Base-by-base conservation (phyloP, 495 filamentous ascomycete genomes). In the Tuber magnatum region DNA sequence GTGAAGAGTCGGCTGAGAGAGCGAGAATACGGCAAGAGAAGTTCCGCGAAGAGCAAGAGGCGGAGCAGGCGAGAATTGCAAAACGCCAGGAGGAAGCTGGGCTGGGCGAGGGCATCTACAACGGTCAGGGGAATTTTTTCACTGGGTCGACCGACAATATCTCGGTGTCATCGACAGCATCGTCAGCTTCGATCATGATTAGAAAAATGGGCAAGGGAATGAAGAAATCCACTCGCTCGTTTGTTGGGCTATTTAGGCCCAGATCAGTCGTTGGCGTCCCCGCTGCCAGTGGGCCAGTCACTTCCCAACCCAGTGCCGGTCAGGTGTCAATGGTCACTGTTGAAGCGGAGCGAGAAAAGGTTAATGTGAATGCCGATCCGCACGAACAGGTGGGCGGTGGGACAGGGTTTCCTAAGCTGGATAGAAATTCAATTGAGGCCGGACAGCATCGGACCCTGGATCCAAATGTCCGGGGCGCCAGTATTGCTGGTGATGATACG, bases 151-250 rank as follows among this genome's bases (percentile, higher is more conserved):
- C 94, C 12, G 95, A 99, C 85, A 97, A 98, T 76, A 83, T 99
- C 24, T 98, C 96, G 4, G 93, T 99, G 73, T 97, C 94, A 7
- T 98, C 96, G 20, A 98, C 95, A 28, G 95, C 95, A 42, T 98
- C 96, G 10, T 99, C 95, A 35, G 95, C 95, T 39, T 98, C 96
- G 48, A 91, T 99, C 77, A 99, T 99, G 95, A 94, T 99, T 81
- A 90, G 95, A 42, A 99, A 99, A 86, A 98, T 99, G 96, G 96
- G 95, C 80, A 92, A 93, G 76, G 94, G 96, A 35, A 91, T 97
- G 91, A 99, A 97, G 88, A 94, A 93, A 84, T 90, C 92, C 28
- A 91, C 90, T 38, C 87, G 94, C 44, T 97, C 94, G 14, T 87
- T 99, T 69, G 96, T 97, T 80, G 95, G 95, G 41, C 86, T 99